Percentiles rank a stretch among this genome's conserved stretches.
Evolutionary conservation across 805 yeast genomes (phyloP).

Genomic region (Millerozyma miso): DNA sequence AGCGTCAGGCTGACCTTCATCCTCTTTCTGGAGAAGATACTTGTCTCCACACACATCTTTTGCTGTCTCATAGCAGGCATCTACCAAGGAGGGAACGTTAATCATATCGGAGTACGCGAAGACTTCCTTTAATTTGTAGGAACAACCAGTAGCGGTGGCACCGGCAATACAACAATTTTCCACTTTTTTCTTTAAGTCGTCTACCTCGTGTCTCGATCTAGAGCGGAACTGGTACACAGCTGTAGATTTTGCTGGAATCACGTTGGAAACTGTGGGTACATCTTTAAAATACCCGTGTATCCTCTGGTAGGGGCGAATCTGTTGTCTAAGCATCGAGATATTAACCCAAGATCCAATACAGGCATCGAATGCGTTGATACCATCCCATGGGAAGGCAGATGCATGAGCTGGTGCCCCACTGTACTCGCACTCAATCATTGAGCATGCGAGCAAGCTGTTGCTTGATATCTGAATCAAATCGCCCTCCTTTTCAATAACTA

Average conservation of each 20-base stretch:
- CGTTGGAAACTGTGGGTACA: constrained; percentile 20
- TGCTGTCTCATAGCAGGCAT: background rate
- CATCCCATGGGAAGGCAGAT: constrained; percentile 24
- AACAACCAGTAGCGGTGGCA: constrained; percentile 27
- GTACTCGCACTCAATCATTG: constrained; percentile 12
- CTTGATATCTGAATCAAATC: constrained; percentile 11
- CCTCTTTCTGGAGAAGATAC: constrained; percentile 4
- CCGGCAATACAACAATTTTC: constrained; percentile 22
- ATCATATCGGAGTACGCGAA: constrained; percentile 19
- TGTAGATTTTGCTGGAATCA: constrained; percentile 17
- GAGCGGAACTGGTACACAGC: constrained; percentile 14
- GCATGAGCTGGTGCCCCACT: constrained; percentile 24
- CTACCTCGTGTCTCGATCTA: constrained; percentile 11
- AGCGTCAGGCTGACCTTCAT: constrained; percentile 9
- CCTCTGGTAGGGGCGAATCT: constrained; percentile 18
- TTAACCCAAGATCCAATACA: constrained; percentile 18
- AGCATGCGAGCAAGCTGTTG: constrained; percentile 6
- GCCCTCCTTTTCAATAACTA: constrained; percentile 1
- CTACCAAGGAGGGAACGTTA: constrained; percentile 8
- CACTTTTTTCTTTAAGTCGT: constrained; percentile 16
- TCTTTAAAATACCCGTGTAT: constrained; percentile 17
- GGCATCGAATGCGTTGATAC: constrained; percentile 26
- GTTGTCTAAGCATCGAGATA: constrained; percentile 21
- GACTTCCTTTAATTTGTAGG: constrained; percentile 23
- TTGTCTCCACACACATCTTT: constrained; percentile 2